These are phyloP conservation scores for Phytophthora ohioensis DNA, from an alignment of 352 stramenopile species.

Conservation along the genomic window DNA sequence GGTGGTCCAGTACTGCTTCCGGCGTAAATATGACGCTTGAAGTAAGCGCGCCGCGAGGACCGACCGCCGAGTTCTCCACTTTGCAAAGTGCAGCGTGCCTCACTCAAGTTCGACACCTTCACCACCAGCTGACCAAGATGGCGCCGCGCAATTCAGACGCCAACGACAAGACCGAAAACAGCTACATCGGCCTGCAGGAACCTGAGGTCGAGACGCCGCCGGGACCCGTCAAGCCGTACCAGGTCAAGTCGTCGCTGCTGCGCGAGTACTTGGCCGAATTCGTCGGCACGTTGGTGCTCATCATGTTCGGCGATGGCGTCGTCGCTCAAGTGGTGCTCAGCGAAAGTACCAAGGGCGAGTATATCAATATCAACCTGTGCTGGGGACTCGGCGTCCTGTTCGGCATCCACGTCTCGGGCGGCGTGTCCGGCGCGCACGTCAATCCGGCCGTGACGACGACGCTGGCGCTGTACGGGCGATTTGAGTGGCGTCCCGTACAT, in stretches of 20 bases:
- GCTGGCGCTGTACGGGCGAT: conserved; percentile 46
- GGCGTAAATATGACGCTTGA: conserved; percentile 33
- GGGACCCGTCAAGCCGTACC: conserved; percentile 19
- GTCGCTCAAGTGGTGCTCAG: conserved; percentile 62
- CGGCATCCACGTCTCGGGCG: conserved; percentile 53
- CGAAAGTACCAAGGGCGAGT: conserved; percentile 52
- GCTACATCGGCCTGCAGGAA: conserved; percentile 36
- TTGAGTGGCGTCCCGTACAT: conserved; percentile 57
- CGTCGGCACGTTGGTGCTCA: conserved; percentile 57
- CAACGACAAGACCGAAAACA: conserved; percentile 31
- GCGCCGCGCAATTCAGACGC: neutral
- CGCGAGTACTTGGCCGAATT: conserved; percentile 62
- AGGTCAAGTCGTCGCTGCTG: conserved; percentile 43
- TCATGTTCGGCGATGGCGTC: conserved; percentile 63
- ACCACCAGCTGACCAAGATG: conserved; percentile 5
- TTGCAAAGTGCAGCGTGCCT: conserved; percentile 16
- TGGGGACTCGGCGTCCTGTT: conserved; percentile 72
- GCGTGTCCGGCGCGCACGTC: conserved; percentile 58
- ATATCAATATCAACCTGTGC: conserved; percentile 64
- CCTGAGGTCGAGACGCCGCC: conserved; percentile 27
- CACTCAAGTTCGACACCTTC: conserved; percentile 10
- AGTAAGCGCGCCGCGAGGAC: conserved; percentile 4
- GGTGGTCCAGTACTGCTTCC: neutral
- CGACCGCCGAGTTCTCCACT: conserved; percentile 8
- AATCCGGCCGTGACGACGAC: conserved; percentile 63